Percentiles rank a stretch among this genome's conserved stretches.
These are phyloP conservation scores for Fusarium verticillioides DNA, from an alignment of 2,329 filamentous ascomycete species.

Conservation along the genomic window DNA sequence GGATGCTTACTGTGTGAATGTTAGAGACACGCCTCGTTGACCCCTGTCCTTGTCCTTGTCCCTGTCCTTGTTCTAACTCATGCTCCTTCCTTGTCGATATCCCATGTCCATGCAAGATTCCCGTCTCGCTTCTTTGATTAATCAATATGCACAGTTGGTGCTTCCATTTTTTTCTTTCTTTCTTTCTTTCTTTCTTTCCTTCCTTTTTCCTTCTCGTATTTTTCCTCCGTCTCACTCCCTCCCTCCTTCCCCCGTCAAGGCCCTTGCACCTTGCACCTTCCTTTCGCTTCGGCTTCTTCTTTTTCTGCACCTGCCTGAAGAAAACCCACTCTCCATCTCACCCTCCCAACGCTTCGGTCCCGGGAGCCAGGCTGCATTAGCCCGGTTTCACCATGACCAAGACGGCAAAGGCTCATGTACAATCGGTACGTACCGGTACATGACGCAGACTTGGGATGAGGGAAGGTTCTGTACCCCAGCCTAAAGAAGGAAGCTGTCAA, in stretches of 20 bases:
- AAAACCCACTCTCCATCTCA: conserved; percentile 20
- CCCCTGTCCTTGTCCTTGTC: background rate
- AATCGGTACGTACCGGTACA: conserved; percentile 24
- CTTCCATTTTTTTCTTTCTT: background rate
- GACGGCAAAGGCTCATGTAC: background rate
- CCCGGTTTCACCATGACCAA: conserved; percentile 32
- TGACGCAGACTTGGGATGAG: conserved; percentile 14
- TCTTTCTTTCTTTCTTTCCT: conserved; percentile 9
- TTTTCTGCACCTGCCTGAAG: conserved; percentile 9
- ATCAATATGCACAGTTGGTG: background rate
- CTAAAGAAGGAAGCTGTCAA: conserved; percentile 39
- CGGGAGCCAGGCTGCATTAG: conserved; percentile 43
- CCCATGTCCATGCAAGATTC: conserved; percentile 37
- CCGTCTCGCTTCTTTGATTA: conserved; percentile 30
- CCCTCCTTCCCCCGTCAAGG: background rate
- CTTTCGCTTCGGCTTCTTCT: background rate
- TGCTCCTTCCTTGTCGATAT: conserved; percentile 15
- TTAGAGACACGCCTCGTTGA: conserved; percentile 7
- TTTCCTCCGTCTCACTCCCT: background rate
- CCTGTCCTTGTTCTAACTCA: background rate
- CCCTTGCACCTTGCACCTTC: background rate
- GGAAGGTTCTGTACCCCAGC: conserved; percentile 17
- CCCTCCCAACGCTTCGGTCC: conserved; percentile 44
- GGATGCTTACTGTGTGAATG: background rate
- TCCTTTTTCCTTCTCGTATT: conserved; percentile 1